Conservation (phyloP, 192 early-diverging fungal species). For the Phycomyces nitens region DNA sequence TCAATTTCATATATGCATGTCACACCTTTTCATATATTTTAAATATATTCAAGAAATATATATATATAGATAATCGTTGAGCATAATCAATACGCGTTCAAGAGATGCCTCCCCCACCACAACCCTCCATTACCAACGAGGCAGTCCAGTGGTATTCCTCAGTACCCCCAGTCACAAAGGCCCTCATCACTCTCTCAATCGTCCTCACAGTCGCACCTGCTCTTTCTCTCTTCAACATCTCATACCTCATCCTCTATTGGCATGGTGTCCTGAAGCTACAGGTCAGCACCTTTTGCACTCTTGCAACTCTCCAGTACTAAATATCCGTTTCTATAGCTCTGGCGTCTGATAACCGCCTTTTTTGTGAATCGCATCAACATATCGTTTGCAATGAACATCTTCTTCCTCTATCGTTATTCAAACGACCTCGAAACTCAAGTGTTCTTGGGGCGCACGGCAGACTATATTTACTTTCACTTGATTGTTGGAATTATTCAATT, state of each 20-base stretch:
- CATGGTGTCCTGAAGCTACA: constrained; percentile 20
- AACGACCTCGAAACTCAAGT: constrained; percentile 62
- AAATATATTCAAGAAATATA: too few species aligned
- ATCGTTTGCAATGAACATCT: constrained; percentile 61
- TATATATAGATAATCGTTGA: too few species aligned
- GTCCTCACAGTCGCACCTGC: constrained; percentile 40
- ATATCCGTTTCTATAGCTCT: constrained; percentile 61
- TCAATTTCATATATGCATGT: too few species aligned
- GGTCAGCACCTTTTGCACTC: too few species aligned
- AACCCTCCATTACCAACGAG: constrained; percentile 44
- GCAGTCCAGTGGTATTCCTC: constrained; percentile 43
- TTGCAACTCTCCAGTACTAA: neutral
- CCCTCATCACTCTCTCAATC: constrained; percentile 48
- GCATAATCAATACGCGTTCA: too few species aligned
- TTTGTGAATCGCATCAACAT: constrained; percentile 55
- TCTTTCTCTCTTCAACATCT: constrained; percentile 36
- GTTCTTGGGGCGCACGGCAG: constrained; percentile 67
- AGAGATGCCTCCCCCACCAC: constrained; percentile 12
- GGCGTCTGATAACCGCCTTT: constrained; percentile 75
- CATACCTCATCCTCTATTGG: constrained; percentile 53
- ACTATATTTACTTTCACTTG: constrained; percentile 76
- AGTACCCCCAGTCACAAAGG: constrained; percentile 59
- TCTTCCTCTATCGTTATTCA: constrained; percentile 75
- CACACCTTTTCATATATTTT: too few species aligned
- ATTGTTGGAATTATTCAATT: constrained; percentile 51